Evolutionary conservation across 345 rosid species (phyloP).

Genomic region (Gossypium thurberi): DNA sequence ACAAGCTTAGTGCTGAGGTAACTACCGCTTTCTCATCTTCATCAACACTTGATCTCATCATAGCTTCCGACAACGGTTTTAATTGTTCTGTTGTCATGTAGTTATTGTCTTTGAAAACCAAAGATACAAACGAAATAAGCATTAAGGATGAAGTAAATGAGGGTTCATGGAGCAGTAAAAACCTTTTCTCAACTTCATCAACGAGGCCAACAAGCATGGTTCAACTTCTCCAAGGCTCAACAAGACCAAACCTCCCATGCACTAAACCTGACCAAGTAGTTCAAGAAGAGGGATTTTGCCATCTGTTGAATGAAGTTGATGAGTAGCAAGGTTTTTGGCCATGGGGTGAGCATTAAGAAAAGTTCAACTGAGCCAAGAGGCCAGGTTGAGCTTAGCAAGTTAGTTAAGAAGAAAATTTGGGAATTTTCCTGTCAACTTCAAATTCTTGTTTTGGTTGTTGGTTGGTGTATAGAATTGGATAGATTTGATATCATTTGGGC

Average conservation of each 20-base stretch:
- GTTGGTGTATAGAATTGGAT: conserved; percentile 30
- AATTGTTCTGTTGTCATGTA: conserved; percentile 19
- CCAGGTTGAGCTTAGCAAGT: conserved; percentile 12
- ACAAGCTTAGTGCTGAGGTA: conserved; percentile 64
- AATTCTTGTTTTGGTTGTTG: conserved; percentile 19
- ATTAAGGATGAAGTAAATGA: conserved; percentile 50
- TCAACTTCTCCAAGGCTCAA: conserved; percentile 37
- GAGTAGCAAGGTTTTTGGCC: conserved; percentile 71
- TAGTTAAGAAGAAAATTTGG: conserved; percentile 17
- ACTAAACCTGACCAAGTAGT: conserved; percentile 41
- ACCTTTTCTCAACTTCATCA: conserved; percentile 43
- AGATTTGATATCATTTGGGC: conserved; percentile 22
- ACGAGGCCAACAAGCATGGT: conserved; percentile 43
- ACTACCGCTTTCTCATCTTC: neutral
- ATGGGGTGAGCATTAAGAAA: conserved; percentile 59
- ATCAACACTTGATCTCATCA: conserved; percentile 7
- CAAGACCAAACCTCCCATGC: conserved; percentile 40
- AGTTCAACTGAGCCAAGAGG: conserved; percentile 37
- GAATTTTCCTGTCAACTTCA: conserved; percentile 14
- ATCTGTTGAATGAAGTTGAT: conserved; percentile 61
- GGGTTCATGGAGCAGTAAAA: conserved; percentile 60
- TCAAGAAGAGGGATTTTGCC: conserved; percentile 56
- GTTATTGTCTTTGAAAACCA: conserved; percentile 48
- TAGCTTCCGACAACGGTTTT: neutral
- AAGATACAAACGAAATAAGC: conserved; percentile 41